phyloP scores from a whole-genome alignment of 164 flowering plant species.

The Kalanchoe fedtschenkoi region DNA sequence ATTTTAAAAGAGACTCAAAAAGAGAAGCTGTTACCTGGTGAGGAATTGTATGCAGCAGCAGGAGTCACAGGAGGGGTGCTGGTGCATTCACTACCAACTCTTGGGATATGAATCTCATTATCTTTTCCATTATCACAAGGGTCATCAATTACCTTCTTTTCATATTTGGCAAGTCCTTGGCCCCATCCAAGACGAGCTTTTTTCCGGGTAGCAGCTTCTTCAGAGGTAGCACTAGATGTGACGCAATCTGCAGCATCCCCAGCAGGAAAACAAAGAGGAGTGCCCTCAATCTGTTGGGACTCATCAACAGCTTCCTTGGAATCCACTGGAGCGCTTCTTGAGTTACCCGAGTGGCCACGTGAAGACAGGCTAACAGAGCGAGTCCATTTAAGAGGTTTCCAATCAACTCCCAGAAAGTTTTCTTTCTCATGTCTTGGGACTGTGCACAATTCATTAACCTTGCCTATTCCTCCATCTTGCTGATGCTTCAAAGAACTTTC shows the following conservation, averaged over 20 bases:
- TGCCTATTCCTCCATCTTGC: slow-evolving; percentile 33
- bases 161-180: slow-evolving; percentile 97
- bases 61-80: slow-evolving; percentile 85
- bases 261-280: slow-evolving; percentile 43
- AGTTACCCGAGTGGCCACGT: slow-evolving; percentile 62
- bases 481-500: slow-evolving; percentile 34
- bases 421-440: slow-evolving; percentile 42
- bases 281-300: slow-evolving; percentile 20
- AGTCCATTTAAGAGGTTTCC: slow-evolving; percentile 79
- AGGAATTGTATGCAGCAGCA: slow-evolving; percentile 80
- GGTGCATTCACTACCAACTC: slow-evolving; percentile 29
- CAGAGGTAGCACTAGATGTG: slow-evolving; percentile 26
- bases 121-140: slow-evolving; percentile 38
- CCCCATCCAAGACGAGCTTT: slow-evolving; percentile 98
- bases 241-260: slow-evolving; percentile 40
- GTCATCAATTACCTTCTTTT: slow-evolving; percentile 74
- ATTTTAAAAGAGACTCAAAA: neutral
- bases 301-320: slow-evolving; percentile 36
- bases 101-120: slow-evolving; percentile 39
- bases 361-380: slow-evolving; percentile 73
- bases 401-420: slow-evolving; percentile 39
- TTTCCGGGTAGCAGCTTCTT: slow-evolving; percentile 56
- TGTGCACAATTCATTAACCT: slow-evolving; percentile 31
- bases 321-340: slow-evolving; percentile 50
- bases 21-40: slow-evolving; percentile 38